Base-by-base conservation (phyloP, 495 filamentous ascomycete species). In the Emericellopsis terricola region DNA sequence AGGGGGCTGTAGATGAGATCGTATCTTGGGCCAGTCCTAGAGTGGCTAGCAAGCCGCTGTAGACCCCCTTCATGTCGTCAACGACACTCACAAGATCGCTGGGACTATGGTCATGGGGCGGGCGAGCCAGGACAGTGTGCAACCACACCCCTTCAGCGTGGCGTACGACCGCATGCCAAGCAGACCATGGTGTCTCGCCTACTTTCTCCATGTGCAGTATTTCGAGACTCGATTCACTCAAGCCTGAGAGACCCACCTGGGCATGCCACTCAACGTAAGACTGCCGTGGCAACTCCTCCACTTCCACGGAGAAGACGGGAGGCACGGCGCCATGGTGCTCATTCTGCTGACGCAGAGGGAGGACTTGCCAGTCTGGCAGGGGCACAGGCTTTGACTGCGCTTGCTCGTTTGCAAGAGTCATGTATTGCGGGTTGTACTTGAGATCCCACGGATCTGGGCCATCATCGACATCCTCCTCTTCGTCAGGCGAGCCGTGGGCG, bases 261-360 rank as follows among this genome's bases (percentile, higher is more conserved):
- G 51, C 68, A 42, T 74, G 69, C 82, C 82, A 87, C 53, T 92
- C 83, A 24, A 91, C 68, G 34, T 60, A 59, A 39, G 68, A 73
- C 10, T 54, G 62, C 19, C 78, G 64, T 1, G 83, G 83, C 23
- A 92, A 53, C 39, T 70, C 65, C 27, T 72, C 64, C 9, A 87
- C 79, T 37, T 87, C 69, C 2, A 73, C 75, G 0, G 73, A 70
- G 44, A 86, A 73, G 38, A 84, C 64, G 2, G 75, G 75, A 1
- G 84, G 76, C 15, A 61, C 36, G 2, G 32, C 16, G 19, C 29
- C 24, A 2, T 30, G 24, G 15, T 28, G 47, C 15, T 36, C 15
- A 2, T 19, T 33, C n/a, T 33, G 20, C 5, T 45, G 44, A 3
- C 57, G 45, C 2, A 55, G 36, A 20, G 45, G 45, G 27, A 48